Conservation (phyloP, 495 filamentous ascomycete genomes). For the Peziza echinospora region DNA sequence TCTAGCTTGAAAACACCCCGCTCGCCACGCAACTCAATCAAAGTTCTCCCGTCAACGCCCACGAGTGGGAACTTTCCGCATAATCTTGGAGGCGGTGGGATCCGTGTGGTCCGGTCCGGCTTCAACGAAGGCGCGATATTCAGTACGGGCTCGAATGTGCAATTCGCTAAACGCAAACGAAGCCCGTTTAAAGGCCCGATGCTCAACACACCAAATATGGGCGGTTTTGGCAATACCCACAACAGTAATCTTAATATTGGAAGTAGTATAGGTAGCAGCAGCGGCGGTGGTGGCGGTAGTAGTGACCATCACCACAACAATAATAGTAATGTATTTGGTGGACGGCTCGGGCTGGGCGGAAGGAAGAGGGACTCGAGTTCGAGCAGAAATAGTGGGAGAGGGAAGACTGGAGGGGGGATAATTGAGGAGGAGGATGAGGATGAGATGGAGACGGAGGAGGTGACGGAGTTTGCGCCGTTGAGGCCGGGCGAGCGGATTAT, state of each 20-base stretch:
- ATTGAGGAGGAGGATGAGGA: constrained; percentile 78
- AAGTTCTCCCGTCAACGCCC: constrained; percentile 83
- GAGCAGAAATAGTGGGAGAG: constrained; percentile 31
- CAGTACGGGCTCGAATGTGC: constrained; percentile 39
- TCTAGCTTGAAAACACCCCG: constrained; percentile 42
- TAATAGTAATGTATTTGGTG: background rate
- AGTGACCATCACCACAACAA: no score
- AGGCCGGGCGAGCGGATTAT: constrained; percentile 10
- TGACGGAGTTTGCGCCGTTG: constrained; percentile 10
- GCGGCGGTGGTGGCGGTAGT: constrained; percentile 7
- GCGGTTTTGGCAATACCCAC: constrained; percentile 17
- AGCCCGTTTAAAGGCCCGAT: constrained; percentile 78
- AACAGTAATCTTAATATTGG: constrained; percentile 5
- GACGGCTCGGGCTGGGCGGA: constrained; percentile 21
- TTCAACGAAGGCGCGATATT: constrained; percentile 20
- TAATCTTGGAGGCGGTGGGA: constrained; percentile 45
- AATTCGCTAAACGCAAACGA: constrained; percentile 72
- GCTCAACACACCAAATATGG: constrained; percentile 32
- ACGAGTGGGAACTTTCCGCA: constrained; percentile 22
- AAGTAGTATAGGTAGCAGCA: constrained; percentile 21
- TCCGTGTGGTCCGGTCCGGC: constrained; percentile 57
- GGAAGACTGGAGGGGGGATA: constrained; percentile 43
- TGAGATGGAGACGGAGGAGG: constrained; percentile 35
- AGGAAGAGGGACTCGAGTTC: constrained; percentile 28
- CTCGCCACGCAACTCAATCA: constrained; percentile 73